These are phyloP conservation scores for Mrakia frigida DNA, from an alignment of 768 basidiomycete genomes.

Conservation along the genomic window DNA sequence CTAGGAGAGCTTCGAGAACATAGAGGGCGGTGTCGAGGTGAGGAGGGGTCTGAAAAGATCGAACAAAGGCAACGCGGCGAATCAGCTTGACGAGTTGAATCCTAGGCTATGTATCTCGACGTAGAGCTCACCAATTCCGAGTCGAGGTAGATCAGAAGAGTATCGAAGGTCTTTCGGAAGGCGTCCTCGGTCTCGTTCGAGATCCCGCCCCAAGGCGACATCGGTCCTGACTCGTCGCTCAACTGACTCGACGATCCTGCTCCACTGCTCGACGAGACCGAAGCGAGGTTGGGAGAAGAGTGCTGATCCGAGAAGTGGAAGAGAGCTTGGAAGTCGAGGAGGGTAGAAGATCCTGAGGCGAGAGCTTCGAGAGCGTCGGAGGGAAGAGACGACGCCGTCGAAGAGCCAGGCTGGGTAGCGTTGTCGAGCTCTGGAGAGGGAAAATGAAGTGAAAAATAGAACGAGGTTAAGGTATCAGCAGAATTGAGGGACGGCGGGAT, in stretches of 20 bases:
- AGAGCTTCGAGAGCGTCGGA: not conserved
- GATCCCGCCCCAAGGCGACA: not conserved
- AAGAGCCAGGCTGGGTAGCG: not conserved
- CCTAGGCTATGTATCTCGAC: too few species aligned
- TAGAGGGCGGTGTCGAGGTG: not conserved
- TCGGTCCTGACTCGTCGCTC: not conserved
- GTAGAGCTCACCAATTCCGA: not conserved
- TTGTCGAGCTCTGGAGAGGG: not conserved
- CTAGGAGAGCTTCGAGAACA: slow-evolving; percentile 10
- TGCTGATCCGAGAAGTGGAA: not conserved
- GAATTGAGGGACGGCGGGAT: not conserved
- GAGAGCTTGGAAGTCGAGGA: not conserved
- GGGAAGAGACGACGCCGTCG: not conserved
- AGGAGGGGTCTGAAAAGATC: not conserved
- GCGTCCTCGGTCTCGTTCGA: not conserved
- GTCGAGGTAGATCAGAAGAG: not conserved
- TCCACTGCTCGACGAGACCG: too few species aligned
- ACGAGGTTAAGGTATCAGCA: not conserved
- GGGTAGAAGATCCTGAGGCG: not conserved
- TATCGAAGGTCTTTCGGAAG: not conserved
- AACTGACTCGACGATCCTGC: not conserved
- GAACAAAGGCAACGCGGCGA: not conserved
- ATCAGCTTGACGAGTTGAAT: not conserved
- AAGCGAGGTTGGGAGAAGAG: not conserved
- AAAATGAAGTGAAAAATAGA: too few species aligned